Evolutionary conservation across 2,329 filamentous ascomycete genomes (phyloP).

Genomic region (Fusarium sp.): DNA sequence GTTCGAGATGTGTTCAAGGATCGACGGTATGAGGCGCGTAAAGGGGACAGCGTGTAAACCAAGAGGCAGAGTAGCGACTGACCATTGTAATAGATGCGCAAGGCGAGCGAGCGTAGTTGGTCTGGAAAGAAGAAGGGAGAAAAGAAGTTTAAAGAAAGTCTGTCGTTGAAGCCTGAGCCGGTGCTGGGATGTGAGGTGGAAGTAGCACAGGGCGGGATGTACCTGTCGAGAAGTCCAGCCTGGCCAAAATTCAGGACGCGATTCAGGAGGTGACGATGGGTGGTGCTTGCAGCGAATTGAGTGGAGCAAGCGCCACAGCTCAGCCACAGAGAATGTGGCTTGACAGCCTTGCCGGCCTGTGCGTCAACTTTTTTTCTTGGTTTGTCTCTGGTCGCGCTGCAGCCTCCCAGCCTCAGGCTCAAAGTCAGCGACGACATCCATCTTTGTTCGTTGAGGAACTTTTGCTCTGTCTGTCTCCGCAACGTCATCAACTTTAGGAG

Average conservation of each 20-base stretch:
- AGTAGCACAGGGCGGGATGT: slow-evolving; percentile 25
- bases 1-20: slow-evolving; percentile 22
- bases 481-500: slow-evolving; percentile 18
- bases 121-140: slow-evolving; percentile 15
- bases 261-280: slow-evolving; percentile 39
- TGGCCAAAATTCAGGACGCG: slow-evolving; percentile 41
- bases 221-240: slow-evolving; percentile 36
- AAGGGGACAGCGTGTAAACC: slow-evolving; percentile 36
- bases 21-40: slow-evolving; percentile 22
- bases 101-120: slow-evolving; percentile 31
- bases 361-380: slow-evolving; percentile 42
- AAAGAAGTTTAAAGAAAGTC: slow-evolving; percentile 36
- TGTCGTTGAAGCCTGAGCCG: slow-evolving; percentile 22
- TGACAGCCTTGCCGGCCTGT: slow-evolving; percentile 32
- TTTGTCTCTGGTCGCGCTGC: slow-evolving; percentile 20
- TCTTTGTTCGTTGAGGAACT: slow-evolving; percentile 23
- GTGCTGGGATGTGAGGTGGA: slow-evolving; percentile 28
- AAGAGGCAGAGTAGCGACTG: slow-evolving; percentile 8
- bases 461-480: slow-evolving; percentile 17
- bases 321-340: slow-evolving; percentile 20
- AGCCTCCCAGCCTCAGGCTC: slow-evolving; percentile 24
- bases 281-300: slow-evolving; percentile 13
- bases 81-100: slow-evolving; percentile 43
- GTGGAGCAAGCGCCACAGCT: slow-evolving; percentile 29
- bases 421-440: slow-evolving; percentile 31